phyloP scores from a whole-genome alignment of 345 rosid genomes.

The Lepidium africanum region DNA sequence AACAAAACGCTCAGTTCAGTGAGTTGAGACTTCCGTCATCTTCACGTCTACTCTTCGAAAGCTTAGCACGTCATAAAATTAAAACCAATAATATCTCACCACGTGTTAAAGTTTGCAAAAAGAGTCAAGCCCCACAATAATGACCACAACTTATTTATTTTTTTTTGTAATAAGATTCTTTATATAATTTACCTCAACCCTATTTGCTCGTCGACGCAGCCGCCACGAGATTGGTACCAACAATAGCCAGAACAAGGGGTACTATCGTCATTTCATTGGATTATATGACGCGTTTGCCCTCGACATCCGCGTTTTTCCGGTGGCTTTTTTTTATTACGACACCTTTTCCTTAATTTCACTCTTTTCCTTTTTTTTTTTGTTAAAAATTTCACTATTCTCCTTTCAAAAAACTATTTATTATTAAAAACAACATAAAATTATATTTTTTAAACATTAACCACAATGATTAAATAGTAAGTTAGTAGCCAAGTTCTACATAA shows the following conservation, averaged over 20 bases:
- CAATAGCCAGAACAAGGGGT: background rate
- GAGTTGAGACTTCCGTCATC: conserved; percentile 13
- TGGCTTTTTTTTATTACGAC: conserved; percentile 15
- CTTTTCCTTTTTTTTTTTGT: no score
- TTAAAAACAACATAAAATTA: no score
- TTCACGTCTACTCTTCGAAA: conserved; percentile 18
- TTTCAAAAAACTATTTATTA: no score
- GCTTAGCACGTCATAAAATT: background rate
- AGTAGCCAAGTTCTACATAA: no score
- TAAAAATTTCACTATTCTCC: background rate
- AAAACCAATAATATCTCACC: background rate
- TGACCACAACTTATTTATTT: background rate
- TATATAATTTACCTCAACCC: background rate
- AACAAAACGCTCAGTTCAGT: background rate
- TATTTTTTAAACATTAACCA: no score
- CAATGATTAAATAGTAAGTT: no score
- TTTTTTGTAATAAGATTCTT: background rate
- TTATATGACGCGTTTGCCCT: conserved; percentile 12
- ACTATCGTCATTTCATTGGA: background rate
- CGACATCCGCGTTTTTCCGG: conserved; percentile 11
- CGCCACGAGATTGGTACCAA: conserved; percentile 12
- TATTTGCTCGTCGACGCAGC: conserved; percentile 19
- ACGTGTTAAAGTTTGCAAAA: conserved; percentile 19
- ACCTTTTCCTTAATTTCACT: background rate
- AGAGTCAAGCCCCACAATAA: conserved; percentile 22